These are phyloP conservation scores for Neurospora sp. DNA, from an alignment of 495 filamentous ascomycete species.

Conservation along the genomic window DNA sequence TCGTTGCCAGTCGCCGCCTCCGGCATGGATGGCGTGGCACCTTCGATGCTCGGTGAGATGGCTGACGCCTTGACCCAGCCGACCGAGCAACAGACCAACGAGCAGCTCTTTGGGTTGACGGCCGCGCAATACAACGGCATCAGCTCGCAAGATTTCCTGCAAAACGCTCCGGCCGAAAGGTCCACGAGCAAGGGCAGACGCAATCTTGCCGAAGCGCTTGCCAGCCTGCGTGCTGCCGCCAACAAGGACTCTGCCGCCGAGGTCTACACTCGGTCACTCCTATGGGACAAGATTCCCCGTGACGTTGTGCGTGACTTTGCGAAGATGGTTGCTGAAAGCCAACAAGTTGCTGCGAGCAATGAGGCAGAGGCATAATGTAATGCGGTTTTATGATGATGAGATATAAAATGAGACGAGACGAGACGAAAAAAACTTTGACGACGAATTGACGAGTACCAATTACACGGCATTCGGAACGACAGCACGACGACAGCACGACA, in stretches of 20 bases:
- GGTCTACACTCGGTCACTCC: slow-evolving; percentile 83
- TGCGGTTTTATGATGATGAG: slow-evolving; percentile 2
- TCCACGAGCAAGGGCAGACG: slow-evolving; percentile 46
- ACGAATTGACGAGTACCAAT: not conserved
- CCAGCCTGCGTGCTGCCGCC: slow-evolving; percentile 56
- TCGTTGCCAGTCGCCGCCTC: slow-evolving; percentile 42
- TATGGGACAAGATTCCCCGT: slow-evolving; percentile 87
- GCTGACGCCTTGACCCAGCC: slow-evolving; percentile 64
- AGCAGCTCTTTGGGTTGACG: slow-evolving; percentile 78
- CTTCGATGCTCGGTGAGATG: slow-evolving; percentile 63
- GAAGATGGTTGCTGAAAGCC: slow-evolving; percentile 65
- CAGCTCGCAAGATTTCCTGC: slow-evolving; percentile 58
- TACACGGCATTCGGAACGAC: not conserved
- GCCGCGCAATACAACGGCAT: slow-evolving; percentile 84
- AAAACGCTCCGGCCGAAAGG: slow-evolving; percentile 33
- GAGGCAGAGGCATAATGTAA: slow-evolving; percentile 27
- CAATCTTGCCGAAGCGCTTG: slow-evolving; percentile 75
- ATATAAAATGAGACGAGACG: not conserved
- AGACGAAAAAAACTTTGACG: not conserved
- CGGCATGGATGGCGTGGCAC: slow-evolving; percentile 42
- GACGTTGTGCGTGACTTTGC: slow-evolving; percentile 91
- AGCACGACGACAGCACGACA: not conserved
- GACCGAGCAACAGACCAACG: slow-evolving; percentile 75
- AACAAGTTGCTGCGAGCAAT: slow-evolving; percentile 21
- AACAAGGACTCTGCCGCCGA: slow-evolving; percentile 62